phyloP scores from a whole-genome alignment of 73 alveolate genomes.

The Loxodes magnus region DNA sequence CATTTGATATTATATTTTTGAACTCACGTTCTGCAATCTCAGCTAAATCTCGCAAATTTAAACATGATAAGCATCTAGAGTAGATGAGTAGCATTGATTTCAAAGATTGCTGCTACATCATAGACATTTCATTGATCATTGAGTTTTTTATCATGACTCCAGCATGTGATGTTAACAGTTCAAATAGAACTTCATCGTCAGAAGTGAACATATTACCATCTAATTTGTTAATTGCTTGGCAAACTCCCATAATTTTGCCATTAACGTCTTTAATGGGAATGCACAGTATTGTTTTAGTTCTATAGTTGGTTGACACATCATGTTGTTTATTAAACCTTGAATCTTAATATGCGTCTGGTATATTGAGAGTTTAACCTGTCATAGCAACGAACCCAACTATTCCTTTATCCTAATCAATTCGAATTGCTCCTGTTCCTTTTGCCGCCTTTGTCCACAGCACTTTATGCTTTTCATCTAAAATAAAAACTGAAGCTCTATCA shows the following conservation, averaged over 20 bases:
- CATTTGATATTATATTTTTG: no score
- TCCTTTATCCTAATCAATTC: background rate
- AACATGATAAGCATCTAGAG: no score
- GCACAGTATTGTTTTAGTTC: background rate
- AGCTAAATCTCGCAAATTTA: no score
- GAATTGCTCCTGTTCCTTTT: background rate
- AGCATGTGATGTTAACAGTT: no score
- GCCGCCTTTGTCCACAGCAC: background rate
- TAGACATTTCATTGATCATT: no score
- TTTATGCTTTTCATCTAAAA: background rate
- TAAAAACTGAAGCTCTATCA: slow-evolving; percentile 6
- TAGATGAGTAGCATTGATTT: no score
- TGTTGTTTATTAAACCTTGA: background rate
- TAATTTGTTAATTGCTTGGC: slow-evolving; percentile 2
- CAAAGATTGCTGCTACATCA: no score
- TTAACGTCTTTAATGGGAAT: background rate
- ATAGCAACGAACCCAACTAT: slow-evolving; percentile 1
- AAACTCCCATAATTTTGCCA: background rate
- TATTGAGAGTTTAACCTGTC: background rate
- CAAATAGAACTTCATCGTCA: slow-evolving; percentile 3
- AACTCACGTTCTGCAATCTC: no score
- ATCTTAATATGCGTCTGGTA: slow-evolving; percentile 2
- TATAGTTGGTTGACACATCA: slow-evolving; percentile 1
- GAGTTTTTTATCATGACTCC: no score
- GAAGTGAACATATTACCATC: background rate